Conservation (phyloP, 2,329 filamentous ascomycete genomes). For the Trichoderma sp. region DNA sequence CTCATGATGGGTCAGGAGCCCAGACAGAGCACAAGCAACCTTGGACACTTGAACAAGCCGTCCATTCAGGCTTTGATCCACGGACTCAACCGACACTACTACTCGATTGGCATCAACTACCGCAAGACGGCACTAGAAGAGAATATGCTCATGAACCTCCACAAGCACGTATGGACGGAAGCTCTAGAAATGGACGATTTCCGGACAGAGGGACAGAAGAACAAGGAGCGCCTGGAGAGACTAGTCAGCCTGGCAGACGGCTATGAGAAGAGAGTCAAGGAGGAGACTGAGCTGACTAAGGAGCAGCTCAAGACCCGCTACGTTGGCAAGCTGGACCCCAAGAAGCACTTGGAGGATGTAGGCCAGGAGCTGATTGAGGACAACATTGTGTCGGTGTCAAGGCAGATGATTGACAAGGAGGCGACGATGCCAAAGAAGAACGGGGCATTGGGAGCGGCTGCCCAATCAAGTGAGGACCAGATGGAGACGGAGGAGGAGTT, state of each 20-base stretch:
- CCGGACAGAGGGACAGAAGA: constrained; percentile 76
- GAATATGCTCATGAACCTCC: constrained; percentile 99
- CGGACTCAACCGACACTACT: constrained; percentile 97
- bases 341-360: constrained; percentile 98
- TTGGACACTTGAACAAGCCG: constrained; percentile 97
- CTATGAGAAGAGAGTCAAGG: constrained; percentile 98
- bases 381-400: constrained; percentile 97
- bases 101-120: constrained; percentile 98
- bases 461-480: constrained; percentile 55
- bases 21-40: constrained; percentile 94
- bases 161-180: constrained; percentile 99
- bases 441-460: constrained; percentile 47
- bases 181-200: constrained; percentile 97
- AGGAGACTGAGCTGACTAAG: constrained; percentile 95
- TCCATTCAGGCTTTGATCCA: constrained; percentile 99
- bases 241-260: constrained; percentile 89
- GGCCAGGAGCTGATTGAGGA: constrained; percentile 97
- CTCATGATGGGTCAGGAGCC: constrained; percentile 98
- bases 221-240: constrained; percentile 84
- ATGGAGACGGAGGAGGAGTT: constrained; percentile 67
- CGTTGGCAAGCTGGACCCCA: constrained; percentile 97
- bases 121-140: constrained; percentile 96
- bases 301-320: constrained; percentile 98
- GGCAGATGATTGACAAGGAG: constrained; percentile 99
- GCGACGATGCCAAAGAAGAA: constrained; percentile 83